A percentile compares a stretch with the other conserved stretches of the same genome.
Conservation (phyloP, 148 eudicot species). For the Fallopia convolvulus region DNA sequence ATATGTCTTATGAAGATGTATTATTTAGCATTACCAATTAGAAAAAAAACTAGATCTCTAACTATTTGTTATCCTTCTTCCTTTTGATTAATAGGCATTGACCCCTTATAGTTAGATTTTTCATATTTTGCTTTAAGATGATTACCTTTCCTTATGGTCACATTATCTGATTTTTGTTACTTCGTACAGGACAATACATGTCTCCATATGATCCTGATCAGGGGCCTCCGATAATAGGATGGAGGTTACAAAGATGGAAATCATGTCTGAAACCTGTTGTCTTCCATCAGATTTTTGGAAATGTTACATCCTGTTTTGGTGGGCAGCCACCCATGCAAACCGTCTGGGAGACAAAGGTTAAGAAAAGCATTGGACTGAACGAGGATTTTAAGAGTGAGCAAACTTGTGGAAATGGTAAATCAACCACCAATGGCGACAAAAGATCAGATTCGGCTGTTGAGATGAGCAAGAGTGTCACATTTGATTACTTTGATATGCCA, state of each 20-base stretch:
- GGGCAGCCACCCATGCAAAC: slow-evolving; percentile 97
- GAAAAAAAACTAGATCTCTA: not conserved
- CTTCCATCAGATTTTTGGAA: slow-evolving; percentile 91
- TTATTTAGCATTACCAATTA: too few relatives aligned
- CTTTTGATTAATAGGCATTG: too few relatives aligned
- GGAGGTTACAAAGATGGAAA: slow-evolving; percentile 99
- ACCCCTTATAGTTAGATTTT: too few relatives aligned
- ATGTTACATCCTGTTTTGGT: slow-evolving; percentile 78
- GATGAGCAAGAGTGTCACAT: slow-evolving; percentile 56
- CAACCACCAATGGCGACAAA: slow-evolving; percentile 27
- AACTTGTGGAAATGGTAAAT: slow-evolving; percentile 23
- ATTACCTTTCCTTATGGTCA: not conserved
- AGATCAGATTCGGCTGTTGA: slow-evolving; percentile 43
- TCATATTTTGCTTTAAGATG: not conserved
- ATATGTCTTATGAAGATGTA: not conserved
- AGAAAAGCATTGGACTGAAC: slow-evolving; percentile 71
- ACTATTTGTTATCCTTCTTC: too few relatives aligned
- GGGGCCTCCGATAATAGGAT: slow-evolving; percentile 94
- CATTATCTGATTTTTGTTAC: not conserved
- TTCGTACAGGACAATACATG: slow-evolving; percentile 88
- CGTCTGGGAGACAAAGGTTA: slow-evolving; percentile 92
- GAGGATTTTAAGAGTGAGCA: slow-evolving; percentile 51
- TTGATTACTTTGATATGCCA: slow-evolving; percentile 95
- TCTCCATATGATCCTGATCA: slow-evolving; percentile 99
- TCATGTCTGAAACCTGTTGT: slow-evolving; percentile 92